Evolutionary conservation across 1,139 yeast genomes (phyloP).

Genomic region (Hemisphaericaspora subhashii): DNA sequence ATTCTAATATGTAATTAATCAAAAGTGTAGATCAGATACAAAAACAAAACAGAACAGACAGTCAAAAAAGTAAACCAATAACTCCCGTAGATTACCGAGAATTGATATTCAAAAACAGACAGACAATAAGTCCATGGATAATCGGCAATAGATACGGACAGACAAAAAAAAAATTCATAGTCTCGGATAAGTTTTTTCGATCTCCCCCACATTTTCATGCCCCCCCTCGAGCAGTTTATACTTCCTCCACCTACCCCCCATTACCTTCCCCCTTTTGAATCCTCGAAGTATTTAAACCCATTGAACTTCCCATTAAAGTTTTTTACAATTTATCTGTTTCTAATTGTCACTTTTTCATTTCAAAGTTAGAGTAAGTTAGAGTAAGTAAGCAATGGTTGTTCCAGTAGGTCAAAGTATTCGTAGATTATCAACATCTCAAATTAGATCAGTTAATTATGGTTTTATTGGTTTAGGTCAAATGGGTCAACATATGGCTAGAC

Average conservation of each 20-base stretch:
- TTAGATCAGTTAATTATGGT: slow-evolving; percentile 37
- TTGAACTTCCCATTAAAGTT: too few relatives aligned
- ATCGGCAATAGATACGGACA: background rate
- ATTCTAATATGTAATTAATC: too few relatives aligned
- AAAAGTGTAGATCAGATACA: too few relatives aligned
- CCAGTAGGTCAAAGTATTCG: slow-evolving; percentile 14
- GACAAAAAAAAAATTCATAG: background rate
- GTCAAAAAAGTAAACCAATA: background rate
- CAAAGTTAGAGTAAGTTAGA: too few relatives aligned
- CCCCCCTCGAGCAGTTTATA: too few relatives aligned
- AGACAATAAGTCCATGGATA: background rate
- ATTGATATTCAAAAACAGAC: background rate
- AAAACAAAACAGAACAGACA: background rate
- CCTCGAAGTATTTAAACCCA: too few relatives aligned
- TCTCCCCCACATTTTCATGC: background rate
- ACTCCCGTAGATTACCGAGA: background rate
- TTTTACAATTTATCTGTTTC: too few relatives aligned
- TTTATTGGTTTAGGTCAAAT: slow-evolving; percentile 61
- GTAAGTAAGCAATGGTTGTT: background rate
- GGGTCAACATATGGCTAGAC: slow-evolving; percentile 64
- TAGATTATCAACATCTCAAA: slow-evolving; percentile 21
- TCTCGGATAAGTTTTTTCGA: background rate
- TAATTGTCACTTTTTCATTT: background rate
- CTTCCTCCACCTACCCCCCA: too few relatives aligned
- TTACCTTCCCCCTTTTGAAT: too few relatives aligned